Conservation (phyloP, 2,329 filamentous ascomycete species). For the Penicillium sp. region DNA sequence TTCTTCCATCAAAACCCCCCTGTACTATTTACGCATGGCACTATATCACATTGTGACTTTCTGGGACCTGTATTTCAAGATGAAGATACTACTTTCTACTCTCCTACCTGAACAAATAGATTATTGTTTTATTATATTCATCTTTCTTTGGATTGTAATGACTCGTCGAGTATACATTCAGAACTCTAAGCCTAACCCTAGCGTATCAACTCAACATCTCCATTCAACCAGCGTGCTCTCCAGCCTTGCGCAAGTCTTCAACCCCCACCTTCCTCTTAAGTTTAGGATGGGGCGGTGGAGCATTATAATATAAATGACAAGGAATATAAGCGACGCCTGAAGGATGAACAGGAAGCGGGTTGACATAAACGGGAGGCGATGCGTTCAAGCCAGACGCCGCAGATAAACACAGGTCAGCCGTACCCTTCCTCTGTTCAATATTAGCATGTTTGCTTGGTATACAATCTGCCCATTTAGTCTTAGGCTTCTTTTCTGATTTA, state of each 20-base stretch:
- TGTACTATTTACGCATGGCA: constrained; percentile 22
- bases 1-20: constrained; percentile 8
- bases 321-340: not conserved
- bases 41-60: constrained; percentile 19
- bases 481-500: not conserved
- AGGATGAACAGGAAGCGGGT: not conserved
- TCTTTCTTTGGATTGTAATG: not conserved
- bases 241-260: not conserved
- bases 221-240: not conserved
- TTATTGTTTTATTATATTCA: not conserved
- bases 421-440: not conserved
- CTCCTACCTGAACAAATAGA: constrained; percentile 26
- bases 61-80: constrained; percentile 25
- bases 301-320: too few species aligned
- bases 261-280: not conserved
- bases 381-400: not conserved
- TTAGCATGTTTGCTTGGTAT: not conserved
- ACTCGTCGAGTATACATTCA: not conserved
- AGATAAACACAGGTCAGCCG: not conserved
- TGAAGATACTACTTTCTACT: constrained; percentile 24
- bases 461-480: not conserved
- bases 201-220: not conserved
- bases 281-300: not conserved
- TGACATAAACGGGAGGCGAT: too few species aligned
- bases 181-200: not conserved